Evolutionary conservation across 2,329 filamentous ascomycete genomes (phyloP).

Genomic region (Pseudophaeomoniella oleicola): DNA sequence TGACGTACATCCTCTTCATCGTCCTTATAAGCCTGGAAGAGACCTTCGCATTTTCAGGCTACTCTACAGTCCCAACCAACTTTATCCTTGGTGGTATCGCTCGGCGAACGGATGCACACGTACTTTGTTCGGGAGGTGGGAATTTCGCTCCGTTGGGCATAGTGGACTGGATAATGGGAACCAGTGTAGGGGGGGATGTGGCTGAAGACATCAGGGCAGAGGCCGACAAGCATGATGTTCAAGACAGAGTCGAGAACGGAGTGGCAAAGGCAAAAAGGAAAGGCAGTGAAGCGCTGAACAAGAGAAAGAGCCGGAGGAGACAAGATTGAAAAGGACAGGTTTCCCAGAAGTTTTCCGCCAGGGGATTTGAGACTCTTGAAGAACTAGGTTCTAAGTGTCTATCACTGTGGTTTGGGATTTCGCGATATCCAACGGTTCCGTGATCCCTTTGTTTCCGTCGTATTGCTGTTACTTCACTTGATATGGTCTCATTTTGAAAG

Average conservation of each 20-base stretch:
- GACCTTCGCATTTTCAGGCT: constrained; percentile 45
- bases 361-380: too few species aligned
- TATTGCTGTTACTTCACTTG: too few species aligned
- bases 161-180: constrained; percentile 28
- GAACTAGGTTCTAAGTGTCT: too few species aligned
- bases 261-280: constrained; percentile 18
- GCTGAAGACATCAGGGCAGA: constrained; percentile 34
- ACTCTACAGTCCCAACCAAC: constrained; percentile 40
- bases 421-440: too few species aligned
- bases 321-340: neutral
- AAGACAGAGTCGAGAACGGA: constrained; percentile 16
- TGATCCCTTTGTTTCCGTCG: too few species aligned
- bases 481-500: too few species aligned
- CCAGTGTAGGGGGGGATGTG: constrained; percentile 25
- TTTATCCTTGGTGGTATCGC: constrained; percentile 46
- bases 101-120: constrained; percentile 39
- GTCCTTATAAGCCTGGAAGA: constrained; percentile 43
- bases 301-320: constrained; percentile 4
- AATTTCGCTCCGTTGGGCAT: constrained; percentile 32
- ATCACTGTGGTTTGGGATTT: too few species aligned
- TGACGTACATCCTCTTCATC: constrained; percentile 43
- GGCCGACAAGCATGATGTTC: constrained; percentile 19
- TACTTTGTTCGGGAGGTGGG: constrained; percentile 29
- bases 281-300: constrained; percentile 9
- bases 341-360: too few species aligned